A percentile compares a stretch with the other conserved stretches of the same genome.
Evolutionary conservation across 2,329 filamentous ascomycete genomes (phyloP).

Genomic region (Fusarium avenaceum): DNA sequence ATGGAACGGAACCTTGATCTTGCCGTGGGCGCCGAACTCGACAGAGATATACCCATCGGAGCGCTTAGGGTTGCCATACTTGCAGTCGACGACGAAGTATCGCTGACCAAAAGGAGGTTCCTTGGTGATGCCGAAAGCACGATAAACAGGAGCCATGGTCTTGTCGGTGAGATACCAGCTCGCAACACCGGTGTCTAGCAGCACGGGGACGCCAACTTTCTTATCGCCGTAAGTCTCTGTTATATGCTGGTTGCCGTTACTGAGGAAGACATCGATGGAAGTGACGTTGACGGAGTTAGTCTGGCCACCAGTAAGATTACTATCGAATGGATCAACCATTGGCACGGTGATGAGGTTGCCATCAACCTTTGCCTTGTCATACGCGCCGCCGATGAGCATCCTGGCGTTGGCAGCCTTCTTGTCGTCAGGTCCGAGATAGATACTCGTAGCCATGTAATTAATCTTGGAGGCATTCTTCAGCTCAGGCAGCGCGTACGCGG

Average conservation of each 20-base stretch:
- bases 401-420: neutral
- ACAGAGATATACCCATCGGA: neutral
- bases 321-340: neutral
- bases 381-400: slow-evolving; percentile 7
- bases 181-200: neutral
- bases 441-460: slow-evolving; percentile 1
- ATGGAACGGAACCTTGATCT: slow-evolving; percentile 1
- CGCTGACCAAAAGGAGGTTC: neutral
- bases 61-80: slow-evolving; percentile 1
- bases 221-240: neutral
- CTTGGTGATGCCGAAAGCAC: neutral
- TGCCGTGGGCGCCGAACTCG: slow-evolving; percentile 1
- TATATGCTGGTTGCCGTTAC: fast-evolving
- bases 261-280: neutral
- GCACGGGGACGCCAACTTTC: neutral
- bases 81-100: slow-evolving; percentile 7
- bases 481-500: neutral
- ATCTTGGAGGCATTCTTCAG: slow-evolving; percentile 13
- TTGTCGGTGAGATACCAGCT: slow-evolving; percentile 5
- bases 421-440: slow-evolving; percentile 7
- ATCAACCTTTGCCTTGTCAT: slow-evolving; percentile 11
- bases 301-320: neutral
- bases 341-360: slow-evolving; percentile 3
- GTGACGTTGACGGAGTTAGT: neutral
- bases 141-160: neutral